Evolutionary conservation across 495 filamentous ascomycete species (phyloP), one percentile per base, ranked within the genome.

Genomic region (Hypoxylon trugodes): DNA sequence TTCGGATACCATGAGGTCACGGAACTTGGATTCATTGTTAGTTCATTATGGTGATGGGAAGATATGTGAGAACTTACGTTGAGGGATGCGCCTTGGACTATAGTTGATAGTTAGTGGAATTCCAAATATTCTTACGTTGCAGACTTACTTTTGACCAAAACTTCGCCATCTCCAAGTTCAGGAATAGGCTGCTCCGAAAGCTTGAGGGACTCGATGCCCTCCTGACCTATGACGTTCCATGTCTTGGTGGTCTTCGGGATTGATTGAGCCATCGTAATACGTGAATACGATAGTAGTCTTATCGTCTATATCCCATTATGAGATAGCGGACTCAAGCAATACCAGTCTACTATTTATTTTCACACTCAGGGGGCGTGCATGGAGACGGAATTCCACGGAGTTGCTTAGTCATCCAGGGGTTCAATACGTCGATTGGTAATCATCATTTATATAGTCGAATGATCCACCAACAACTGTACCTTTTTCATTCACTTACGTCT

Each of bases 1-100:
- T 30, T 26, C 78, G 1, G 85, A 76, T 61, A 90, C 25, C 0
- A 51, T 9, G 28, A 65, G 22, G 22, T 65, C 61, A 2, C 61
- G 54, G 35, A 33, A 61, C 59, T 61, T 12, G 30, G 12, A 1
- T n/a, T n/a, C n/a, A n/a, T 21, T 36, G 9, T 30, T 47, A 37
- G 21, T 18, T 1, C 18, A 30, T 33, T 33, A 4, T 25, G n/a
- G 37, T 26, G 26, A 18, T n/a, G 13, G 7, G 18, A 13, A 30
- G 6, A 4, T 3, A 25, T 38, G 26, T 24, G 12, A 0, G 15
- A 26, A n/a, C 35, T 1, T 15, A 61, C 59, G 28, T 61, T 61
- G 10, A 61, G 50, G 1, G 59, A 55, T 12, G 59, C 59, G 18
- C 59, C 59, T 5, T 49, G 35, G 12, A 61, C 58, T 61, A 8